A percentile compares a stretch with the other conserved stretches of the same genome.
phyloP scores from a whole-genome alignment of 2,329 filamentous ascomycete species.

The Fusarium luffae region DNA sequence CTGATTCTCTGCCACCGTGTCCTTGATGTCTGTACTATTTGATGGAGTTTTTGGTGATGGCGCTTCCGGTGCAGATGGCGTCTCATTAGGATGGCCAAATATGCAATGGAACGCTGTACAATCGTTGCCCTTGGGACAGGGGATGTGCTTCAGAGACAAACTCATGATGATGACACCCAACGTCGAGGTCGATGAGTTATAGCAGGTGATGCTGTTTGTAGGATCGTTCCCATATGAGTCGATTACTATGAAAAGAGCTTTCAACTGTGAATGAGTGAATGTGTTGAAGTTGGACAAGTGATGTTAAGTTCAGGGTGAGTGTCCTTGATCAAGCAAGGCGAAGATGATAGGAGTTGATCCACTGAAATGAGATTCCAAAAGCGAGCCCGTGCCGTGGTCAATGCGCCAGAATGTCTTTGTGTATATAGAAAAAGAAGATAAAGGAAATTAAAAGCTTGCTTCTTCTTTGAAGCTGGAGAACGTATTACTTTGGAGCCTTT shows the following conservation, averaged over 20 bases:
- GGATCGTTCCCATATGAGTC: neutral
- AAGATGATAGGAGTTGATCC: constrained; percentile 19
- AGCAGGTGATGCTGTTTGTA: neutral
- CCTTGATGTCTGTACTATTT: constrained; percentile 7
- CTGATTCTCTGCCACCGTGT: constrained; percentile 36
- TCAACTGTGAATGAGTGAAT: neutral
- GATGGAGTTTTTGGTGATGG: constrained; percentile 1
- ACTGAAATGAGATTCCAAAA: constrained; percentile 6
- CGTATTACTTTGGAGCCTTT: neutral
- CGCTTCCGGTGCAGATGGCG: constrained; percentile 26
- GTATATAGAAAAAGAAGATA: no score
- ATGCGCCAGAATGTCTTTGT: neutral
- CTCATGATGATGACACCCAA: constrained; percentile 47
- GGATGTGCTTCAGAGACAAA: constrained; percentile 59
- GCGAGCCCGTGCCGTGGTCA: constrained; percentile 7
- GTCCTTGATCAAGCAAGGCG: constrained; percentile 1
- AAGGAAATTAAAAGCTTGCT: neutral
- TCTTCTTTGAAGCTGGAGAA: neutral
- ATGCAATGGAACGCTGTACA: constrained; percentile 64
- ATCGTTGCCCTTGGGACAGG: constrained; percentile 60
- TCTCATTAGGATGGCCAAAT: constrained; percentile 58
- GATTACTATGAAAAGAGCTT: neutral
- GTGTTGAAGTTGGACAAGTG: constrained; percentile 8
- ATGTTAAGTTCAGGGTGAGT: constrained; percentile 11
- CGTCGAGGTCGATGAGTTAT: neutral